Evolutionary conservation across 2,329 filamentous ascomycete species (phyloP).

Genomic region (Aspergillus udagawae): DNA sequence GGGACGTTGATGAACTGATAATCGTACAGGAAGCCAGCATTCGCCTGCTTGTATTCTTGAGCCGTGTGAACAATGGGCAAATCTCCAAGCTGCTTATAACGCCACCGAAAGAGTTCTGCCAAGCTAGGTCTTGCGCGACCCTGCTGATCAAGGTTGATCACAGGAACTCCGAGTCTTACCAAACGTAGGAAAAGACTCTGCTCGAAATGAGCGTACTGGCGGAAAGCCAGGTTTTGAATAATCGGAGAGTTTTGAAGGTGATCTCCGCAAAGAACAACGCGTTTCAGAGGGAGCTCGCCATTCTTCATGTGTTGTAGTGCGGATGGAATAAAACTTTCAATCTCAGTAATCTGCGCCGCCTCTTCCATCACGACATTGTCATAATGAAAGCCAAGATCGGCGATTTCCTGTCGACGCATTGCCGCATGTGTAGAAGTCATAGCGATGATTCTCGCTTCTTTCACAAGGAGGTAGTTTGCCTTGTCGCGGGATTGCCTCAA

Average conservation of each 20-base stretch:
- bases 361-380: conserved; percentile 99
- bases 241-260: conserved; percentile 96
- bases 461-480: conserved; percentile 90
- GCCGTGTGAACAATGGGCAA: conserved; percentile 67
- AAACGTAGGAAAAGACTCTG: conserved; percentile 92
- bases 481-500: conserved; percentile 84
- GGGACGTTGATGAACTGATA: conserved; percentile 96
- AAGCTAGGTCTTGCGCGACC: conserved; percentile 85
- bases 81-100: conserved; percentile 76
- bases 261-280: conserved; percentile 89
- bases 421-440: conserved; percentile 99
- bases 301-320: conserved; percentile 80
- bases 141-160: conserved; percentile 86
- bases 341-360: conserved; percentile 94
- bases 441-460: conserved; percentile 93
- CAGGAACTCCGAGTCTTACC: conserved; percentile 86
- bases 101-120: conserved; percentile 87
- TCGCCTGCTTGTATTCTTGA: conserved; percentile 72
- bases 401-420: conserved; percentile 88
- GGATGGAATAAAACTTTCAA: conserved; percentile 92
- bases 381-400: conserved; percentile 88
- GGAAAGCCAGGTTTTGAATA: conserved; percentile 89
- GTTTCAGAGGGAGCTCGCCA: conserved; percentile 71
- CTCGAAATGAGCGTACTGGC: conserved; percentile 91
- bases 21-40: conserved; percentile 88